Conservation (phyloP, 139 green algal genomes). For the Volvox reticuliferus region DNA sequence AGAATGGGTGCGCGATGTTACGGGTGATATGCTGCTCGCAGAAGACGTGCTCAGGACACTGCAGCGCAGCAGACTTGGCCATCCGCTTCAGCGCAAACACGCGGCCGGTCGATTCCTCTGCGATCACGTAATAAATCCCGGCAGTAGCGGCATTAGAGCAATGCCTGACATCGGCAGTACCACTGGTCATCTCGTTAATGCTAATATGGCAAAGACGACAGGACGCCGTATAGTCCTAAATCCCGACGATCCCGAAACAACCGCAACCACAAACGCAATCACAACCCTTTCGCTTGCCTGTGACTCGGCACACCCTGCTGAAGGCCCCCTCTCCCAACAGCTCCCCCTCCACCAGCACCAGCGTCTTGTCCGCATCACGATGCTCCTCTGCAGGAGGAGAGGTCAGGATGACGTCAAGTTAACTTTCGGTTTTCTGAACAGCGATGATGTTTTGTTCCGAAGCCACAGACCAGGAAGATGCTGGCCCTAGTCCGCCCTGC, state of each 20-base stretch:
- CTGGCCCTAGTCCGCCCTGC: too few relatives aligned
- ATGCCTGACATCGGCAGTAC: too few relatives aligned
- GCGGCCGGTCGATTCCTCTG: slow-evolving; percentile 74
- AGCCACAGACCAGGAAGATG: too few relatives aligned
- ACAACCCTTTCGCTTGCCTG: not conserved
- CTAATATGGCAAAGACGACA: too few relatives aligned
- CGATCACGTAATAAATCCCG: too few relatives aligned
- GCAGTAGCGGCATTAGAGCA: too few relatives aligned
- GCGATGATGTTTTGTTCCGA: not conserved
- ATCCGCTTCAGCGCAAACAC: slow-evolving; percentile 96
- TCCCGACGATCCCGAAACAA: too few relatives aligned
- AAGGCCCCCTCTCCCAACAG: slow-evolving; percentile 93
- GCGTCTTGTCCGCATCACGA: slow-evolving; percentile 15
- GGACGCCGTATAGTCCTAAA: too few relatives aligned
- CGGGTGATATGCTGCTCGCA: slow-evolving; percentile 96
- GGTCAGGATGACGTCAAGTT: not conserved
- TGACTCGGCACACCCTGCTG: slow-evolving; percentile 80
- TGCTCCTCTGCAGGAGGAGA: not conserved
- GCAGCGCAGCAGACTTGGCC: slow-evolving; percentile 89
- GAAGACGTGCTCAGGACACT: slow-evolving; percentile 96
- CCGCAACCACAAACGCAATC: too few relatives aligned
- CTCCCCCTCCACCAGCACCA: slow-evolving; percentile 82
- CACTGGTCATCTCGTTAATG: too few relatives aligned
- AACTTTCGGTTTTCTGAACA: too few relatives aligned
- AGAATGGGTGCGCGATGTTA: slow-evolving; percentile 95